Base-by-base conservation (phyloP, 73 alveolate species). In the Paramecium sonneborni region DNA sequence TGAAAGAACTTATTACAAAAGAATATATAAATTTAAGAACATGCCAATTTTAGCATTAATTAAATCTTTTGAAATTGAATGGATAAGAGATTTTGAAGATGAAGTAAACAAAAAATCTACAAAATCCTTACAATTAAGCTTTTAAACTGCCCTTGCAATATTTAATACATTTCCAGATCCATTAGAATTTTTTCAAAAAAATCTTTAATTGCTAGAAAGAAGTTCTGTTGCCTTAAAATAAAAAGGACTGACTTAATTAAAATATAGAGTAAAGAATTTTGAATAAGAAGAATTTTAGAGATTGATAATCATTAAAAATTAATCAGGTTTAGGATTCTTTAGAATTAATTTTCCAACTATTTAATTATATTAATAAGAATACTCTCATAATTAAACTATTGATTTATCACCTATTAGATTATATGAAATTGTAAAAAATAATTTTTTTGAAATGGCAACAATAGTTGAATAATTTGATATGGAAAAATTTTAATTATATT, bases 21-120 rank as follows among this genome's bases (percentile, higher is more conserved):
- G 55, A 34, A 72, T 72, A 20, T 72, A 72, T 21, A 72, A 38
- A 72, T 32, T 72, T 23, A 72, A 72, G 57, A 38, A 30, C 39
- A 35, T 72, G 55, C 86, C 86, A 30, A 72, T 72, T 28, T 72
- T 72, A 72, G 86, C 57, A 32, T 21, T 72, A 21, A 38, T 72
- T 14, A 72, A 72, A 18, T 72, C 86, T 41, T 72, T 72, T 72
- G 86, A 72, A 38, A 72, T 72, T 12, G 86, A 72, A 21, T 72
- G 55, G 55, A 21, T 72, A 34, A 30, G 57, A 34, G 86, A 72
- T 9, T 72, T 72, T 14, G 86, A 72, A 28, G 86, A 72, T 72
- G 86, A 72, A 34, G 58, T 38, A 2, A 38, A 72, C 20, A 72
- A 72, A 21, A 72, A 72, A 38, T 35, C 55, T 0, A 28, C 67